These are phyloP conservation scores for Ceratobasidium sp. DNA, from an alignment of 1,284 basidiomycete genomes.

Conservation along the genomic window DNA sequence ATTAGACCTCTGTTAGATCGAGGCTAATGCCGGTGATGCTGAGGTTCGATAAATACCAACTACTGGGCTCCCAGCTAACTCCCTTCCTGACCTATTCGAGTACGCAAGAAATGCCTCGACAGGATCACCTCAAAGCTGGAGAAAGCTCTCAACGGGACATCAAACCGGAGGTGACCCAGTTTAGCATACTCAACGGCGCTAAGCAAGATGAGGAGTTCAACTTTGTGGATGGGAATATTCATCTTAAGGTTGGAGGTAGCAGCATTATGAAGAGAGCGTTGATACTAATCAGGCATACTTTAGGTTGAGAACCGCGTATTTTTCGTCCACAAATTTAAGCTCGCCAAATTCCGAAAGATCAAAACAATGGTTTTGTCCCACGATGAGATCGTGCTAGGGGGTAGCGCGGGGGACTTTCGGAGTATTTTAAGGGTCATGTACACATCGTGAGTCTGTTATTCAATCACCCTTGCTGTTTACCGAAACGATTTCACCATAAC, in stretches of 20 bases:
- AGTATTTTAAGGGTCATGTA: neutral
- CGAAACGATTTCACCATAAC: too few species aligned
- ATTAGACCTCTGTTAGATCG: too few species aligned
- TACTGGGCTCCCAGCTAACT: too few species aligned
- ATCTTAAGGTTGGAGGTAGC: neutral
- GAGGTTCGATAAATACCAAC: too few species aligned
- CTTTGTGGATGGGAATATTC: conserved; percentile 16
- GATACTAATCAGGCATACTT: neutral
- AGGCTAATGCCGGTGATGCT: too few species aligned
- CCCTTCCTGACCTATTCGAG: too few species aligned
- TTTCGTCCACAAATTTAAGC: neutral
- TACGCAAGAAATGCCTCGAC: too few species aligned
- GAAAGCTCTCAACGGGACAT: too few species aligned
- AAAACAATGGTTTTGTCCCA: neutral
- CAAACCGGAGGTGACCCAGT: too few species aligned
- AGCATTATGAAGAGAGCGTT: neutral
- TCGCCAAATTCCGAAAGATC: neutral
- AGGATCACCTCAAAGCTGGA: too few species aligned
- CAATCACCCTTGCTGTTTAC: too few species aligned
- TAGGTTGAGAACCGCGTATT: neutral
- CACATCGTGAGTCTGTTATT: too few species aligned
- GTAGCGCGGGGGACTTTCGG: neutral
- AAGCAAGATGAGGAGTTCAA: conserved; percentile 10
- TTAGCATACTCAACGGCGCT: neutral
- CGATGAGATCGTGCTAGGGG: neutral